These are phyloP conservation scores for Cronartium quercuum DNA, from an alignment of 1,284 basidiomycete genomes.

Conservation along the genomic window DNA sequence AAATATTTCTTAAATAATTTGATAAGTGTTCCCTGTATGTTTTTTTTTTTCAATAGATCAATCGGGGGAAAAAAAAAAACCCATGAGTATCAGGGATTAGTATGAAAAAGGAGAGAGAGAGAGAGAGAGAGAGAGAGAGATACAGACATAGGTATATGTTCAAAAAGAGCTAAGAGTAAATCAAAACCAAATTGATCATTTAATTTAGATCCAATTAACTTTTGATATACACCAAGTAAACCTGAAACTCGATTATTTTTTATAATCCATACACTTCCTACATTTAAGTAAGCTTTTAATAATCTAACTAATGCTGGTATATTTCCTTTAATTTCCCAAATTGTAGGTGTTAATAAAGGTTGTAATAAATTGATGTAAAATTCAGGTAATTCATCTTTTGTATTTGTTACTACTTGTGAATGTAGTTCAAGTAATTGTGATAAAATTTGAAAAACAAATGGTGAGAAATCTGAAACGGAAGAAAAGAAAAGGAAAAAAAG, in stretches of 20 bases:
- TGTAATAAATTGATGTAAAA: conserved; percentile 74
- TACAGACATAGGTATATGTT: conserved; percentile 50
- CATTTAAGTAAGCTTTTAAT: conserved; percentile 72
- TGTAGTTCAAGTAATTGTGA: conserved; percentile 92
- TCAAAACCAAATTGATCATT: conserved; percentile 91
- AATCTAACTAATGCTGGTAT: conserved; percentile 87
- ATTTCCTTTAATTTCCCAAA: conserved; percentile 94
- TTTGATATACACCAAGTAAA: conserved; percentile 84
- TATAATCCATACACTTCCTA: conserved; percentile 67
- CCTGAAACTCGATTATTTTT: conserved; percentile 66
- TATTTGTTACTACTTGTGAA: conserved; percentile 46
- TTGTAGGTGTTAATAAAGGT: conserved; percentile 73
- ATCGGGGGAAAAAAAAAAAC: no score
- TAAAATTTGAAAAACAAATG: conserved; percentile 93
- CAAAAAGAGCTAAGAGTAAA: conserved; percentile 70
- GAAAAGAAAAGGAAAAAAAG: neutral
- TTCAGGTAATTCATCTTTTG: conserved; percentile 57
- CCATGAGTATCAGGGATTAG: no score
- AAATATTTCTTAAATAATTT: conserved; percentile 68
- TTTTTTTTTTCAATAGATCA: neutral
- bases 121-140: no score
- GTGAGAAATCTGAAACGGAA: conserved; percentile 71
- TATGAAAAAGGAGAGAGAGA: no score
- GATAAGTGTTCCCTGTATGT: conserved; percentile 59
- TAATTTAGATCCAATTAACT: conserved; percentile 76